These are phyloP conservation scores for Plenodomus biglobosus DNA, from an alignment of 2,329 filamentous ascomycete genomes.

Conservation along the genomic window DNA sequence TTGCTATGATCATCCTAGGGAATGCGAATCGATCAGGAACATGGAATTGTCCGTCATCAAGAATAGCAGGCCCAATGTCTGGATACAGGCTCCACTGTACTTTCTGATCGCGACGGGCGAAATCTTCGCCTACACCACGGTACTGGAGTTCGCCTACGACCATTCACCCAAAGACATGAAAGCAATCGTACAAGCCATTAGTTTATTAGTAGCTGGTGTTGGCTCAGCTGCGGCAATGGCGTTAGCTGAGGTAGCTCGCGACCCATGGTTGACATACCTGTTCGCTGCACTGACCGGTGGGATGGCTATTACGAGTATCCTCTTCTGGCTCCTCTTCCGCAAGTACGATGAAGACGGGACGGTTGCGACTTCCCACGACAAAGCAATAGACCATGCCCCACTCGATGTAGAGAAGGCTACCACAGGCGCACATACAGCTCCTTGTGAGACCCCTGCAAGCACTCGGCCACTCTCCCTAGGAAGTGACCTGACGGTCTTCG, in stretches of 20 bases:
- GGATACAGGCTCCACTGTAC: constrained; percentile 47
- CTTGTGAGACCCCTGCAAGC: neutral
- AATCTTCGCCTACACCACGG: constrained; percentile 48
- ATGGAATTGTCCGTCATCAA: constrained; percentile 6
- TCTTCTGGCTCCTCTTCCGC: constrained; percentile 30
- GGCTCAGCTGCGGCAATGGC: constrained; percentile 38
- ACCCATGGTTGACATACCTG: constrained; percentile 34
- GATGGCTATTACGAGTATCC: constrained; percentile 23
- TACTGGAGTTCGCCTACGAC: constrained; percentile 49
- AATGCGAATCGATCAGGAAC: constrained; percentile 22
- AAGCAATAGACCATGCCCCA: neutral
- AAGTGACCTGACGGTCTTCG: neutral
- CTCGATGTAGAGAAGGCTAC: neutral
- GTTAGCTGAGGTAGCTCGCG: constrained; percentile 32
- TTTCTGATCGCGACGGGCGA: constrained; percentile 46
- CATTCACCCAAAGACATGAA: constrained; percentile 49
- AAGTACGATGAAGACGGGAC: constrained; percentile 18
- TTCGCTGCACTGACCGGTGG: constrained; percentile 28
- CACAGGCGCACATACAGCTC: neutral
- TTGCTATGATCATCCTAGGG: constrained; percentile 41
- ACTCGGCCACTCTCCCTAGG: neutral
- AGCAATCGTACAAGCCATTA: constrained; percentile 41
- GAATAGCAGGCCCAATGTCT: constrained; percentile 43
- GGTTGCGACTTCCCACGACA: neutral
- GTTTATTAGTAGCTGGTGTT: constrained; percentile 35